phyloP scores from a whole-genome alignment of 768 basidiomycete genomes.

The Astraeus odoratus region DNA sequence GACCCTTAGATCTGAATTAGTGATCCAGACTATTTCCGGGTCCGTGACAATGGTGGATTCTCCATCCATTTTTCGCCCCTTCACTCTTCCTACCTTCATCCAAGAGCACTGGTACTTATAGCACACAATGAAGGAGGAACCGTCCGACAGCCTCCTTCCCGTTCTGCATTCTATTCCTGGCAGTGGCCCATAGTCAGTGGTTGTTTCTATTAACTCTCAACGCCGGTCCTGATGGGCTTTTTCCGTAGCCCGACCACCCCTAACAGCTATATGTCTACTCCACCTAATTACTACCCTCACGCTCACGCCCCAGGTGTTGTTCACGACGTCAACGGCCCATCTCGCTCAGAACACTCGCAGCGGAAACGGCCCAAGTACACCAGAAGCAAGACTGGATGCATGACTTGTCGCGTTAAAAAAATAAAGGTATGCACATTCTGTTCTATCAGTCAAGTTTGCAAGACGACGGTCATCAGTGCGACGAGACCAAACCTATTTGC shows the following conservation, averaged over 20 bases:
- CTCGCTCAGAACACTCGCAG: slow-evolving; percentile 45
- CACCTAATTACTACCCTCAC: slow-evolving; percentile 34
- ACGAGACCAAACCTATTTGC: slow-evolving; percentile 85
- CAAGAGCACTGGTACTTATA: slow-evolving; percentile 37
- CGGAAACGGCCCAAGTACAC: slow-evolving; percentile 90
- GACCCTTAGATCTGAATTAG: slow-evolving; percentile 72
- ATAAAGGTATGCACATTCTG: slow-evolving; percentile 64
- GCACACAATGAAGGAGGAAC: slow-evolving; percentile 39
- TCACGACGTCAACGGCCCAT: slow-evolving; percentile 39
- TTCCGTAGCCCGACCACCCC: slow-evolving; percentile 30
- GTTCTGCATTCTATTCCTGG: slow-evolving; percentile 42
- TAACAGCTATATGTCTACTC: slow-evolving; percentile 33
- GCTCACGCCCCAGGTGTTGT: slow-evolving; percentile 28
- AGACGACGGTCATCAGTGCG: slow-evolving; percentile 50
- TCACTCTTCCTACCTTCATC: slow-evolving; percentile 26
- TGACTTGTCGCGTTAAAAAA: slow-evolving; percentile 91
- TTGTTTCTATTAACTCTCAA: slow-evolving; percentile 5
- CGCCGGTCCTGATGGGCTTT: slow-evolving; percentile 14
- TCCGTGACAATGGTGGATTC: slow-evolving; percentile 34
- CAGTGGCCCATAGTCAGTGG: slow-evolving; percentile 49
- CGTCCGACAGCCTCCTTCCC: slow-evolving; percentile 31
- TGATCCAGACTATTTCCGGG: slow-evolving; percentile 43
- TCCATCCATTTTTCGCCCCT: slow-evolving; percentile 34
- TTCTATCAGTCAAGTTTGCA: not conserved
- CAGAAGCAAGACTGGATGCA: slow-evolving; percentile 88